Evolutionary conservation across 2,329 filamentous ascomycete genomes (phyloP), one percentile per base, ranked within the genome.

Genomic region (Chaetomium sp.): DNA sequence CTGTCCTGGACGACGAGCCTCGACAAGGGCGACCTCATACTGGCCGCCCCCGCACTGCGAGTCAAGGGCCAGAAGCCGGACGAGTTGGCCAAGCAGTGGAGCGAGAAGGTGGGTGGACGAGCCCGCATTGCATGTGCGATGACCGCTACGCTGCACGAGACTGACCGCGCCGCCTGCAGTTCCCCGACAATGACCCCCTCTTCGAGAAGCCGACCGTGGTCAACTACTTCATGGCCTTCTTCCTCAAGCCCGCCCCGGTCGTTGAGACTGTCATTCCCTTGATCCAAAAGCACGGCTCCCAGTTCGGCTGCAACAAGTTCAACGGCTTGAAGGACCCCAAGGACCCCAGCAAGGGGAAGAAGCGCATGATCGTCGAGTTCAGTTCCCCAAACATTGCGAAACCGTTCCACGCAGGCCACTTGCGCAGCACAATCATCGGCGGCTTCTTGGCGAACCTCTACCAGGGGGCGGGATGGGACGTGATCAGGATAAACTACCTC

Each of bases 361-460:
- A 91, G 81, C 85, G 83, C 66, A 84, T 87, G 49, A 85, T 95
- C 59, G 85, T 95, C 71, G 91, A 95, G 73, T 95, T 94, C 77
- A 92, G 89, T 8, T 93, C 90, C 8, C 91, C 92, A 58, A 95
- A 95, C 75, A 93, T 95, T 65, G 91, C 91, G 54, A 94, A 94
- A 78, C 91, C 90, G 27, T 93, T 93, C 80, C 90, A 92, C 74
- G 90, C 90, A 47, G 89, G 90, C 13, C 90, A 93, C 76, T 80
- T 93, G 71, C 84, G 90, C 72, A 90, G 87, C 71, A 93, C 90
- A 45, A 92, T 93, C 73, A 92, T 93, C 66, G 90, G 90, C 57
- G 89, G 89, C 47, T 93, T 92, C 78, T 80, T 93, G 49, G 81
- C 88, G 25, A 92, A 92, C 74, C 78, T 92, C 21, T 90, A 92